Base-by-base conservation (phyloP, 805 yeast species). In the Ogataea degrootiae region DNA sequence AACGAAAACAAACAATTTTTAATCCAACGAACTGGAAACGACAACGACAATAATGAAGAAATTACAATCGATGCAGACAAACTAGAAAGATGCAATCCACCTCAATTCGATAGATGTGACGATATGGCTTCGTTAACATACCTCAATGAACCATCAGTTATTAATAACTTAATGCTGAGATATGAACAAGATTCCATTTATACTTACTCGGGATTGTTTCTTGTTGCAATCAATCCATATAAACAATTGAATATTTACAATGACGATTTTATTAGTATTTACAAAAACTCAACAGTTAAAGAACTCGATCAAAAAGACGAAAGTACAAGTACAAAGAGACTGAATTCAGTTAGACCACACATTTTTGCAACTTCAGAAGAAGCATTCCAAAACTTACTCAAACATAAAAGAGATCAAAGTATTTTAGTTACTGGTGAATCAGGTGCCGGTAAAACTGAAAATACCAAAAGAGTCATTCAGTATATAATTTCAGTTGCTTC, bases 391-490 rank as follows among this genome's bases (percentile, higher is more conserved):
- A 86, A 83, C 58, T 70, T 94, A 62, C 69, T 88, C 12, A 72
- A 76, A 12, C 83, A 85, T 53, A 74, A 71, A 43, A 82, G 81
- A 58, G 85, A 91, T 65, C 99, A 94, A 69, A 83, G 95, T 12
- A 89, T 94, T 46, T 72, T 94, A 43, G 97, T 94, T n/a, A 94
- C 99, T 0, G 99, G 99, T 54, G 99, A 94, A 63, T 85, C 96
- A 22, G 99, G 99, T 55, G 99, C 99, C 0, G 99, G 99, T 45
- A 94, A 94, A 63, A 94, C 99, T 0, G 99, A 94, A 68, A 94
- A 89, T 57, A 94, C 99, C 5, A 94, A 94, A 66, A 90, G 87
- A 62, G 90, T 94, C 46, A 85, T 94, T 50, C 97, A 91, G 64
- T 94, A 90, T 64, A 74, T 94, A 47, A 88, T 97, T 1, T 82